phyloP scores from a whole-genome alignment of 2,329 filamentous ascomycete genomes.

The Ascosphaera pollenicola region DNA sequence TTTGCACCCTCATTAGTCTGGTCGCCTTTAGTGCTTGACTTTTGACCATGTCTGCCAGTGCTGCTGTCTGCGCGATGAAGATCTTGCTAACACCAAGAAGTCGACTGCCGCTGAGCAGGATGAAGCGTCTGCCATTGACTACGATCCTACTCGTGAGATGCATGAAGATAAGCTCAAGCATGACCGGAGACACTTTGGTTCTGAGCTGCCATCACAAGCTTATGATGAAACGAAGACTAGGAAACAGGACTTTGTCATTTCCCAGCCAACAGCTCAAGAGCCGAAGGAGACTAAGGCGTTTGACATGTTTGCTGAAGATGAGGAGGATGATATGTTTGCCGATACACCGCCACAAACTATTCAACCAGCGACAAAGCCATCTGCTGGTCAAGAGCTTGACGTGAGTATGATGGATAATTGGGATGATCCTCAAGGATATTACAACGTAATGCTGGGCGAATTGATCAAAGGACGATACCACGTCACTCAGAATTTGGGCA shows the following conservation, averaged over 20 bases:
- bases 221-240: conserved; percentile 37
- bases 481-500: conserved; percentile 67
- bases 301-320: conserved; percentile 37
- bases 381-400: conserved; percentile 32
- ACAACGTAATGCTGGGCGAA: conserved; percentile 84
- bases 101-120: conserved; percentile 32
- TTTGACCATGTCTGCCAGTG: no score
- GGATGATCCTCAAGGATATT: conserved; percentile 91
- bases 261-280: conserved; percentile 17
- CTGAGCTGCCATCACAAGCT: conserved; percentile 29
- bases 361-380: conserved; percentile 26
- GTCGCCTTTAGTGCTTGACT: no score
- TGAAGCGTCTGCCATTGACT: conserved; percentile 77
- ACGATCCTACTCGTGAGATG: conserved; percentile 78
- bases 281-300: conserved; percentile 25
- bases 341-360: conserved; percentile 39
- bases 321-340: conserved; percentile 66
- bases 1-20: conserved; percentile 15
- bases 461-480: conserved; percentile 76
- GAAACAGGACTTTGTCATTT: conserved; percentile 29
- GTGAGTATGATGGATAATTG: conserved; percentile 72
- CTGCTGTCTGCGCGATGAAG: no score
- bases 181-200: conserved; percentile 38
- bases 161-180: conserved; percentile 56
- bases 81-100: conserved; percentile 35